Conservation (phyloP, 2,329 filamentous ascomycete genomes). For the Sclerotinia glacialis region DNA sequence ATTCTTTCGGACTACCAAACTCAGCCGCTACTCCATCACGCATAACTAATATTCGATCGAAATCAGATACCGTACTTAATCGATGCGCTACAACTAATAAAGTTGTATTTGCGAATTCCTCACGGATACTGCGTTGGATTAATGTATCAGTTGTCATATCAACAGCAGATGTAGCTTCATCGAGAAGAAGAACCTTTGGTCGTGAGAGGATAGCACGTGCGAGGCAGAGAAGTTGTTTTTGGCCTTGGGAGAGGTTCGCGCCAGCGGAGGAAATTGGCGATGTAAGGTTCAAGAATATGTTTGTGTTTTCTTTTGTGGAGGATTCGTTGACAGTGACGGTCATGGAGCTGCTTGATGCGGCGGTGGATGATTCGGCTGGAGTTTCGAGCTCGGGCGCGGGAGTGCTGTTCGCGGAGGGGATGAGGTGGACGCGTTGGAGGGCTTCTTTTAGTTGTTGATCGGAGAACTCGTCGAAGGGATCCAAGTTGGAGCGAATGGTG, state of each 20-base stretch:
- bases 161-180: conserved; percentile 74
- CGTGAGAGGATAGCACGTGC: conserved; percentile 67
- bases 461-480: conserved; percentile 80
- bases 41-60: conserved; percentile 72
- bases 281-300: conserved; percentile 61
- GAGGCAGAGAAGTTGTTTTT: conserved; percentile 70
- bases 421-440: conserved; percentile 83
- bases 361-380: conserved; percentile 16
- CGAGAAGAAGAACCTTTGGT: conserved; percentile 72
- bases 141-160: conserved; percentile 71
- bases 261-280: conserved; percentile 66
- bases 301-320: conserved; percentile 53
- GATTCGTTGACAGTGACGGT: not conserved
- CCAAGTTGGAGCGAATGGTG: conserved; percentile 84
- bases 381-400: conserved; percentile 7
- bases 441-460: conserved; percentile 84
- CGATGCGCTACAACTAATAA: conserved; percentile 72
- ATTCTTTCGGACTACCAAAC: conserved; percentile 60
- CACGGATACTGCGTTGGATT: conserved; percentile 69
- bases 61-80: conserved; percentile 71
- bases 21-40: conserved; percentile 64
- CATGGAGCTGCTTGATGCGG: not conserved
- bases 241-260: conserved; percentile 69
- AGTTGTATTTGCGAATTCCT: conserved; percentile 66
- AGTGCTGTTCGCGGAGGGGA: conserved; percentile 41